Evolutionary conservation across 805 yeast species (phyloP).

Genomic region (Saccharomyces jurei): DNA sequence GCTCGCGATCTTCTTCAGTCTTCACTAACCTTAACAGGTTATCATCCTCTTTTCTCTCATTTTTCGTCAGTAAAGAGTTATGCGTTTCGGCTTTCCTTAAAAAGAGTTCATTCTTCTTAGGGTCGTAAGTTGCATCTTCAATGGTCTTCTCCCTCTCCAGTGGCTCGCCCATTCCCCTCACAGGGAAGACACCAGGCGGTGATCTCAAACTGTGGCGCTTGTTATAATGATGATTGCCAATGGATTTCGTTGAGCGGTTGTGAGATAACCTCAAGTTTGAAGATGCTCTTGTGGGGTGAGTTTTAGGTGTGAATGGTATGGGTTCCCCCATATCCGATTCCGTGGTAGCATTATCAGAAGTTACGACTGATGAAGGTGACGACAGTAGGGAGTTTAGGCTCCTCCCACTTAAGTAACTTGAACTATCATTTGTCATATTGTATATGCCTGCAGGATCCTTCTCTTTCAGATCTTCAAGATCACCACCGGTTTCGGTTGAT

Average conservation of each 20-base stretch:
- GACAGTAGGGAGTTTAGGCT: neutral
- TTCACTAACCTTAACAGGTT: slow-evolving; percentile 1
- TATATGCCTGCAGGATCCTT: neutral
- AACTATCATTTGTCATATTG: neutral
- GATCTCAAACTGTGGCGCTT: slow-evolving; percentile 33
- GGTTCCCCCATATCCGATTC: neutral
- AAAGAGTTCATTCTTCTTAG: neutral
- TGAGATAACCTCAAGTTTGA: neutral
- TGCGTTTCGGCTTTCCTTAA: neutral
- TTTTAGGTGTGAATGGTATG: neutral
- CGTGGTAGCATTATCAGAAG: neutral
- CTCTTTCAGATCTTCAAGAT: neutral
- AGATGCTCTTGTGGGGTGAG: neutral
- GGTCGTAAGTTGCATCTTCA: slow-evolving; percentile 33
- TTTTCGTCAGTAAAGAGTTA: neutral
- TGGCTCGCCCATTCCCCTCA: slow-evolving; percentile 68
- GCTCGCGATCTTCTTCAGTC: slow-evolving; percentile 21
- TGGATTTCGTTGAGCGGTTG: neutral
- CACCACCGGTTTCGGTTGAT: slow-evolving; percentile 1
- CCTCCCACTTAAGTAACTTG: neutral
- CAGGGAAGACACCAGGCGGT: slow-evolving; percentile 76
- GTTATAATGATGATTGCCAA: slow-evolving; percentile 1
- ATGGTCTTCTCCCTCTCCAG: slow-evolving; percentile 47
- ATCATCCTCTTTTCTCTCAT: slow-evolving; percentile 5
- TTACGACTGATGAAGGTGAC: neutral